These are phyloP conservation scores for Firmiana major DNA, from an alignment of 345 rosid genomes.

Conservation along the genomic window DNA sequence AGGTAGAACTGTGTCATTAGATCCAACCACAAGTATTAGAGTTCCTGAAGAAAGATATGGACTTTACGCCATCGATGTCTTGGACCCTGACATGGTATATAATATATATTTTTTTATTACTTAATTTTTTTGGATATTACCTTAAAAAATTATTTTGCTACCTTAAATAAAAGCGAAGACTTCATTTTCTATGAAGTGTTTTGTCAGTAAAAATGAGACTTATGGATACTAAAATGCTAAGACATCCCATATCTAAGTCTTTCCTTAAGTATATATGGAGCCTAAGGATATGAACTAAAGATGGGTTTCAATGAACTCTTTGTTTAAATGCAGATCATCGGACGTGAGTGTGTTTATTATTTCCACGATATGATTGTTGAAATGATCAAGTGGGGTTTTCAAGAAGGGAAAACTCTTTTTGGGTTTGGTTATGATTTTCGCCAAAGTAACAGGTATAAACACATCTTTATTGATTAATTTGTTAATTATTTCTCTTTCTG, in stretches of 20 bases:
- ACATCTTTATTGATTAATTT: background rate
- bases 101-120: background rate
- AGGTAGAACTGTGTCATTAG: conserved; percentile 73
- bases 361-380: conserved; percentile 94
- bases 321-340: conserved; percentile 53
- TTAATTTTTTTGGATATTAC: background rate
- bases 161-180: background rate
- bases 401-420: conserved; percentile 89
- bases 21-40: conserved; percentile 49
- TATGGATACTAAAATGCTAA: background rate
- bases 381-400: conserved; percentile 91
- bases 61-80: conserved; percentile 69
- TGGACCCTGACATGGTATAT: conserved; percentile 91
- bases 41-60: conserved; percentile 95
- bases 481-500: background rate
- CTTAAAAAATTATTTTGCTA: background rate
- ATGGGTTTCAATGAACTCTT: background rate
- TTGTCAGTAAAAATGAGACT: background rate
- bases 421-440: conserved; percentile 98
- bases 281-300: background rate
- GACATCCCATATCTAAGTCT: background rate
- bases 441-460: conserved; percentile 79
- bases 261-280: background rate
- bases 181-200: background rate
- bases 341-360: conserved; percentile 77